Evolutionary conservation across 345 rosid species (phyloP).

Genomic region (Melaleuca alternifolia): DNA sequence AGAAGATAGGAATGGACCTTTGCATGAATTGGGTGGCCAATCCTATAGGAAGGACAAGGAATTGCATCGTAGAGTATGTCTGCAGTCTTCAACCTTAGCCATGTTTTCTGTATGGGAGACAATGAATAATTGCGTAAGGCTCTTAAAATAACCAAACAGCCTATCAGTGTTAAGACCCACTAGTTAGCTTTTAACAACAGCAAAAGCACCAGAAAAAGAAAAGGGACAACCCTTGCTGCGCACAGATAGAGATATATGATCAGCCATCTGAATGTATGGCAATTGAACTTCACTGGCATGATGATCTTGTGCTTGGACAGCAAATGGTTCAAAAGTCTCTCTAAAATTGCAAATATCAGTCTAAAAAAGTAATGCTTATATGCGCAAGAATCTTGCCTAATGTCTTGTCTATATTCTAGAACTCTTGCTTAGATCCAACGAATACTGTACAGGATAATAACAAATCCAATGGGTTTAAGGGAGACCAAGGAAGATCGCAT

Average conservation of each 20-base stretch:
- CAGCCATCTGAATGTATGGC: not conserved
- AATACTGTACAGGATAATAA: not conserved
- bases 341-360: not conserved
- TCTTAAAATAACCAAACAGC: not conserved
- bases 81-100: constrained; percentile 57
- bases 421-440: not conserved
- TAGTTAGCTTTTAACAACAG: not conserved
- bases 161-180: not conserved
- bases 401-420: not conserved
- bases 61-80: constrained; percentile 67
- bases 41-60: constrained; percentile 60
- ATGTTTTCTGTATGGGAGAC: constrained; percentile 53
- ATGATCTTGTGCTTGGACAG: not conserved
- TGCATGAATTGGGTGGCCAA: constrained; percentile 73
- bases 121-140: not conserved
- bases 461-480: not conserved
- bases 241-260: not conserved
- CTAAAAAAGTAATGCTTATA: not conserved
- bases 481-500: not conserved
- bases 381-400: not conserved
- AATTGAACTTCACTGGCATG: not conserved
- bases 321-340: not conserved
- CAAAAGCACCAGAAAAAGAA: not conserved
- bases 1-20: constrained; percentile 33
- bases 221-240: not conserved